Conservation (phyloP, 768 basidiomycete genomes). For the Lactifluus subvellereus region DNA sequence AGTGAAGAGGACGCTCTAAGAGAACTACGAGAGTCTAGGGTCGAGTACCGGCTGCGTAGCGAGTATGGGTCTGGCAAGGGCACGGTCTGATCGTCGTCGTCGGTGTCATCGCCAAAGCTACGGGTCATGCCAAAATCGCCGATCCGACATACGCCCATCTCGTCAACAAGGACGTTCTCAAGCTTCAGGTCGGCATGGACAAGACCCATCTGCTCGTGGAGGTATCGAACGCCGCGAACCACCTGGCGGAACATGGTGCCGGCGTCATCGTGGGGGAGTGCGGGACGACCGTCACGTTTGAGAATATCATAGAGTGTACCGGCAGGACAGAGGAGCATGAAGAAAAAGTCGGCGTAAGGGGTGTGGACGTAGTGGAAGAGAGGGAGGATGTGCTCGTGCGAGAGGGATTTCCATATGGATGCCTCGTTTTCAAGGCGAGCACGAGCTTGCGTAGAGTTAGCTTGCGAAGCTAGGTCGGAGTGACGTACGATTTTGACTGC, state of each 20-base stretch:
- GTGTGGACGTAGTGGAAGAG: conserved; percentile 63
- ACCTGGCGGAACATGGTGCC: conserved; percentile 86
- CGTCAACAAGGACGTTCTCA: conserved; percentile 92
- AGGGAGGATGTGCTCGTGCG: conserved; percentile 83
- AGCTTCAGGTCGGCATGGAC: conserved; percentile 96
- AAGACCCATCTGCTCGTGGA: conserved; percentile 69
- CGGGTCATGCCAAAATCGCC: conserved; percentile 80
- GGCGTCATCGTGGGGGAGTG: conserved; percentile 68
- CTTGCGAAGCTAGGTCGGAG: conserved; percentile 48
- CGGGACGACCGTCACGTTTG: conserved; percentile 60
- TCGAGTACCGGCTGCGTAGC: neutral
- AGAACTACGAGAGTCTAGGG: neutral
- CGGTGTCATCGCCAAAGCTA: conserved; percentile 45
- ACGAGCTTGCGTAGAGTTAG: conserved; percentile 41
- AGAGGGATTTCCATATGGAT: conserved; percentile 64
- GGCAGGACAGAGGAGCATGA: conserved; percentile 79
- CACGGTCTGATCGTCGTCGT: conserved; percentile 2
- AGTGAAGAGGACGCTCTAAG: conserved; percentile 1
- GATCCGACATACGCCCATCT: conserved; percentile 80
- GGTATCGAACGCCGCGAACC: conserved; percentile 72
- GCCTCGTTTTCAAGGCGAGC: conserved; percentile 67
- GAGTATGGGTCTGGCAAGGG: neutral
- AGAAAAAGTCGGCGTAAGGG: conserved; percentile 64
- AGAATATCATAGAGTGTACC: conserved; percentile 84
- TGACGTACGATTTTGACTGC: conserved; percentile 81